Conservation (phyloP, 768 basidiomycete species). For the Leccinum boreale region DNA sequence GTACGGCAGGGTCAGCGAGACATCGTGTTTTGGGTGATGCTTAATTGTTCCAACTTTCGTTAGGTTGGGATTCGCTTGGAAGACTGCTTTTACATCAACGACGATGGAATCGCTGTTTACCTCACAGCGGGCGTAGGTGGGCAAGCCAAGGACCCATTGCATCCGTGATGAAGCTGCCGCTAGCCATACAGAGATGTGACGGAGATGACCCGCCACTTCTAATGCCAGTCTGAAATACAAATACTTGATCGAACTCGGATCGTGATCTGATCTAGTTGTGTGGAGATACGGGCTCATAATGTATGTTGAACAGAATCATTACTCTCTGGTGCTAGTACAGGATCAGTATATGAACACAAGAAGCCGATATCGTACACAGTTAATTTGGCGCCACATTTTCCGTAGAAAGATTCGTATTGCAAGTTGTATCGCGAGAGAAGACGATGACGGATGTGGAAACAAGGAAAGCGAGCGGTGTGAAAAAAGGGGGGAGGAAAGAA, state of each 20-base stretch:
- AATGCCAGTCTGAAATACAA: not conserved
- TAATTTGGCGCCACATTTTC: conserved; percentile 16
- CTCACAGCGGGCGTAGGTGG: conserved; percentile 68
- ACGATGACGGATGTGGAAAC: conserved; percentile 3
- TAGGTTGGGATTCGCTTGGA: conserved; percentile 79
- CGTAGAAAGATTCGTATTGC: conserved; percentile 5
- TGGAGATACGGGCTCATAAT: not conserved
- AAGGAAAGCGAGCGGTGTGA: conserved; percentile 17
- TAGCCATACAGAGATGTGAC: conserved; percentile 10
- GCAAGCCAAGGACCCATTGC: conserved; percentile 40
- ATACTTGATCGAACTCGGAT: not conserved
- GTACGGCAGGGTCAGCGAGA: conserved; percentile 29
- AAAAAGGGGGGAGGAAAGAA: conserved; percentile 10
- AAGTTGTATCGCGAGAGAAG: conserved; percentile 6
- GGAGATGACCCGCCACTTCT: conserved; percentile 17
- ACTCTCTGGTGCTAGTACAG: conserved; percentile 23
- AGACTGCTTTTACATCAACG: conserved; percentile 73
- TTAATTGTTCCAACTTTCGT: conserved; percentile 12
- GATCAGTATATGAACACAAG: conserved; percentile 30
- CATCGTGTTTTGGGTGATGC: not conserved
- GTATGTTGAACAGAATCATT: conserved; percentile 25
- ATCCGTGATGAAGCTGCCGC: conserved; percentile 27
- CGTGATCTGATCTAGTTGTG: not conserved
- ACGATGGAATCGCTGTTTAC: conserved; percentile 50
- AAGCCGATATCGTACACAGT: conserved; percentile 24